These are phyloP conservation scores for Epichloe aotearoae DNA, from an alignment of 2,329 filamentous ascomycete species.

Conservation along the genomic window DNA sequence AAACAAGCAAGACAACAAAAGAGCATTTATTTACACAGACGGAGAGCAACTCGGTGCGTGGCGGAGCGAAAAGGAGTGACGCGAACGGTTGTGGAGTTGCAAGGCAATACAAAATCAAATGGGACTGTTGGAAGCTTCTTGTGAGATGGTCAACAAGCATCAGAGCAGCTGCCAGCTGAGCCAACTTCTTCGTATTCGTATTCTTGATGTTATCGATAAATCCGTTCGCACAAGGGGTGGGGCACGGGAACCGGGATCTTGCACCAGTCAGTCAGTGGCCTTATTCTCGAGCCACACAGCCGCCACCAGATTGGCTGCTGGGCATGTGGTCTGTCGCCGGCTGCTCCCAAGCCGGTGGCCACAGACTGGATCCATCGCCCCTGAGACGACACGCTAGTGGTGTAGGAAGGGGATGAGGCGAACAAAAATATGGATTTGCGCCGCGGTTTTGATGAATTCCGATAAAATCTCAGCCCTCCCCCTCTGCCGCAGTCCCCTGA, in stretches of 20 bases:
- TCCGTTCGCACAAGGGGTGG: background rate
- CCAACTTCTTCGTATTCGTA: conserved; percentile 4
- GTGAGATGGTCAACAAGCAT: background rate
- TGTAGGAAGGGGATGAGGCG: background rate
- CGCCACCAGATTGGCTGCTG: conserved; percentile 5
- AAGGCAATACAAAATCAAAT: background rate
- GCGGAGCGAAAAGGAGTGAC: background rate
- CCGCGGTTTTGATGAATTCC: background rate
- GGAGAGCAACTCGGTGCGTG: background rate
- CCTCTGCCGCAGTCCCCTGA: background rate
- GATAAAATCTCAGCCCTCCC: conserved; percentile 9
- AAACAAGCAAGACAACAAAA: background rate
- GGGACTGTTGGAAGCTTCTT: background rate
- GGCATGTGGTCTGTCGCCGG: background rate
- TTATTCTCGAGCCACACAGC: conserved; percentile 21
- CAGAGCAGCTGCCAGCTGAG: background rate
- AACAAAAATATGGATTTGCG: conserved; percentile 2
- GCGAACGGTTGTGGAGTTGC: background rate
- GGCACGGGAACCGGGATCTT: conserved; percentile 19
- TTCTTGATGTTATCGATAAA: conserved; percentile 1
- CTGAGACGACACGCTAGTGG: conserved; percentile 1
- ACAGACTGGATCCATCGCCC: background rate
- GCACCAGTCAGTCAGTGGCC: conserved; percentile 17
- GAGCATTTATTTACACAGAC: too few relatives aligned
- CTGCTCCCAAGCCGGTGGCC: background rate